Base-by-base conservation (phyloP, 1,284 basidiomycete genomes). In the Irpex sp. region DNA sequence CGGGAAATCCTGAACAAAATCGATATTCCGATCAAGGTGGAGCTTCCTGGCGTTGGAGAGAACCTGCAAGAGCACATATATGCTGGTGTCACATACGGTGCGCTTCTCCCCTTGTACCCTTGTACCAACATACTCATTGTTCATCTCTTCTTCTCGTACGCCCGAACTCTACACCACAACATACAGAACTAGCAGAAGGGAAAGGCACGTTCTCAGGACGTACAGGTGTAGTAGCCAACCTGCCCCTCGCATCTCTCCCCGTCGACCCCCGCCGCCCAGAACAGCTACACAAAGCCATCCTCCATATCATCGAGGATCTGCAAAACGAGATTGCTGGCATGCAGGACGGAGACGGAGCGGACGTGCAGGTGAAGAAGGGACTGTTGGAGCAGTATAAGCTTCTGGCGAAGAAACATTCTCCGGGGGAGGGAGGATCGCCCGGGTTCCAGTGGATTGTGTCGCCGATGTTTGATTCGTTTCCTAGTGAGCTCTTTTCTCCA, bases 51-150 rank as follows among this genome's bases (percentile, higher is more conserved):
- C 61, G 73, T 74, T 36, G 77, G 77, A 52, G 73, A 76, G 67
- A 77, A 77, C 65, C 55, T 78, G 17, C 77, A 78, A 69, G 78
- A 79, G 59, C 78, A 79, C 67, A 26, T 63, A 26, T 61, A 61
- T 36, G n/a, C 36, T 5, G 64, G 60, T 47, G 62, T 61, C 9
- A 26, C 56, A 7, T 63, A 37, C 17, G 59, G 47, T 60, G 17
- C 8, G 59, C 49, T 8, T 55, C 19, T 47, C n/a, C 40, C n/a
- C 31, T 6, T 34, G 21, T 3, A 4, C 6, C 2, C 2, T 31
- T 31, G 31, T 34, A 34, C 31, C 5, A 34, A 34, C 31, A 0
- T 6, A 34, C 31, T 5, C 31, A 34, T 34, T 5, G 6, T 5
- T 34, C 31, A 34, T 34, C 31, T 34, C 1, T 34, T 34, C 31